Percentiles rank a stretch among this genome's conserved stretches.
Evolutionary conservation across 306 rosid genomes (phyloP).

Genomic region (Morella rubra): DNA sequence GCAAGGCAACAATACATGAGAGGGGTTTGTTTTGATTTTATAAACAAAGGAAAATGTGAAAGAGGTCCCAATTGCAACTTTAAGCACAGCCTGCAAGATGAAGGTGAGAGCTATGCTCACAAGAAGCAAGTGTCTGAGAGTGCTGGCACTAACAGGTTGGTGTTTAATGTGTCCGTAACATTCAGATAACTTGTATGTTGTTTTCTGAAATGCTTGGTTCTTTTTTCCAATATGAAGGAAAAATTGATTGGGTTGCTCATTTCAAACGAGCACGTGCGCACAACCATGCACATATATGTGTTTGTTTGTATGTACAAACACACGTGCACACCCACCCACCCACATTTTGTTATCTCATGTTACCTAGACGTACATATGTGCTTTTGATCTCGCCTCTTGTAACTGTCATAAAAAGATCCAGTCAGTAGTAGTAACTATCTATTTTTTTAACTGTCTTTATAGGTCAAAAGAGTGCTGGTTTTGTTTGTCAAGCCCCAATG

Average conservation of each 20-base stretch:
- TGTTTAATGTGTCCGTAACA: conserved; percentile 16
- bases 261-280: too few relatives aligned
- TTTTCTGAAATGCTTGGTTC: conserved; percentile 11
- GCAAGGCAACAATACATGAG: conserved; percentile 75
- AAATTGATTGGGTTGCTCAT: neutral
- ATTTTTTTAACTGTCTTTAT: conserved; percentile 31
- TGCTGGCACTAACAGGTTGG: conserved; percentile 56
- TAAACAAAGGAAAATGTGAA: conserved; percentile 91
- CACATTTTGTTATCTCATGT: neutral
- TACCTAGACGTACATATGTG: conserved; percentile 14
- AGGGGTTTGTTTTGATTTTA: conserved; percentile 92
- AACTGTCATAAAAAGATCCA: conserved; percentile 5
- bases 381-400: neutral
- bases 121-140: conserved; percentile 55
- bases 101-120: conserved; percentile 49
- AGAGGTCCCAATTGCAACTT: conserved; percentile 84
- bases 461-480: conserved; percentile 98
- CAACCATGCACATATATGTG: too few relatives aligned
- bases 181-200: conserved; percentile 16
- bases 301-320: too few relatives aligned
- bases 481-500: conserved; percentile 87
- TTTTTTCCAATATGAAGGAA: conserved; percentile 1
- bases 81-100: conserved; percentile 75
- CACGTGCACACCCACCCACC: too few relatives aligned
- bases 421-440: too few relatives aligned